Conservation (phyloP, 306 rosid species). For the Neltuma alba region DNA sequence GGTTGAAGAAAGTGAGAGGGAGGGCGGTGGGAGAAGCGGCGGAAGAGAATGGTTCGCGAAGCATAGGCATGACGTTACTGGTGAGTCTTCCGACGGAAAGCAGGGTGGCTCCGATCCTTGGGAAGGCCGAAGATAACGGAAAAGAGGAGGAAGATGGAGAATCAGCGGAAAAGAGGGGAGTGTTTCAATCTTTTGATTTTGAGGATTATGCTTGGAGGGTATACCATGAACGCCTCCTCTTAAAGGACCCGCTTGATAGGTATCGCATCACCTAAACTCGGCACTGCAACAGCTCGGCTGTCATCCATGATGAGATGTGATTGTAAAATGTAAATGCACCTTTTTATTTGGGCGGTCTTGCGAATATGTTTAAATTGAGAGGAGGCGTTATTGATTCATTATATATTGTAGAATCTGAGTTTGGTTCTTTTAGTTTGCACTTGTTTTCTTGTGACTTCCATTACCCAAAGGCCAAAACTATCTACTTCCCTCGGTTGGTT, state of each 20-base stretch:
- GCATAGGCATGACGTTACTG: conserved; percentile 66
- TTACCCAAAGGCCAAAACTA: too few relatives aligned
- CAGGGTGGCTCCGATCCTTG: conserved; percentile 61
- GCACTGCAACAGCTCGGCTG: too few relatives aligned
- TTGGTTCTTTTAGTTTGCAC: background rate
- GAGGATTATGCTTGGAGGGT: conserved; percentile 92
- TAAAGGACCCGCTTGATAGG: conserved; percentile 74
- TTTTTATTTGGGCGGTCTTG: conserved; percentile 35
- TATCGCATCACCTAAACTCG: conserved; percentile 49
- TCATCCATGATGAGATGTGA: too few relatives aligned
- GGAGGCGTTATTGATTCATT: conserved; percentile 3
- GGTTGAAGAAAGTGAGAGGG: conserved; percentile 83
- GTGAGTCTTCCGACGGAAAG: conserved; percentile 72
- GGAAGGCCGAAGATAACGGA: conserved; percentile 22
- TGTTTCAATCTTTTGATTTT: conserved; percentile 66
- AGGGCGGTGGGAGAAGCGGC: conserved; percentile 53
- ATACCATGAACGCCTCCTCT: conserved; percentile 59
- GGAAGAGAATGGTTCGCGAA: conserved; percentile 38
- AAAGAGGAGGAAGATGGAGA: background rate
- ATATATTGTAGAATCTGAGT: background rate
- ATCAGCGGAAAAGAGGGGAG: conserved; percentile 4
- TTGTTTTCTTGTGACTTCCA: background rate
- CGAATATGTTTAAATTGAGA: background rate
- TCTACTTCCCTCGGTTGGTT: too few relatives aligned
- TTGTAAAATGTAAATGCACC: conserved; percentile 27